Evolutionary conservation across 2,329 filamentous ascomycete species (phyloP).

Genomic region (Arthrobotrys entomopaga): DNA sequence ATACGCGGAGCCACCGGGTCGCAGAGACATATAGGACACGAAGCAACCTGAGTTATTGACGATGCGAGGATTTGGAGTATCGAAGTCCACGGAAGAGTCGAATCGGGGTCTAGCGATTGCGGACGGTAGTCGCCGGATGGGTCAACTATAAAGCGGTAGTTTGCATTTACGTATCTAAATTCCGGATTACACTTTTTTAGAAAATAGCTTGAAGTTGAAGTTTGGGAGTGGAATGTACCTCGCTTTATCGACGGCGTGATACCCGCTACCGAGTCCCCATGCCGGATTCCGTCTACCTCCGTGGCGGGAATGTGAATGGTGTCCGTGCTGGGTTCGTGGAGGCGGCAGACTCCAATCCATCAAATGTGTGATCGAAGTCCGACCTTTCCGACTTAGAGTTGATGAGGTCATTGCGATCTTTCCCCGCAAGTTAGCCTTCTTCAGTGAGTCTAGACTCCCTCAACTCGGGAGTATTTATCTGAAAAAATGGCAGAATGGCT

Average conservation of each 20-base stretch:
- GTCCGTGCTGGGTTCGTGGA: slow-evolving; percentile 72
- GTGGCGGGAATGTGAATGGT: slow-evolving; percentile 65
- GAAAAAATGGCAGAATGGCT: slow-evolving; percentile 61
- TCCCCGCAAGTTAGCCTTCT: slow-evolving; percentile 56
- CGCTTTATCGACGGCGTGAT: slow-evolving; percentile 90
- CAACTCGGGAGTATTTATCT: background rate
- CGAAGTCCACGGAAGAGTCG: slow-evolving; percentile 88
- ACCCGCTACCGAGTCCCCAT: slow-evolving; percentile 87
- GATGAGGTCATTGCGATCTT: slow-evolving; percentile 71
- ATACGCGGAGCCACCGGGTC: slow-evolving; percentile 93
- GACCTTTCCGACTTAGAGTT: slow-evolving; percentile 79
- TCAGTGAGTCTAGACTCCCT: slow-evolving; percentile 42
- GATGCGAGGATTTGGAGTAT: slow-evolving; percentile 93
- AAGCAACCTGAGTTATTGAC: slow-evolving; percentile 83
- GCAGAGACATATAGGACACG: slow-evolving; percentile 93
- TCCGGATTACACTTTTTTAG: slow-evolving; percentile 20
- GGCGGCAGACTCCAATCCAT: slow-evolving; percentile 89
- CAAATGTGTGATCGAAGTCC: slow-evolving; percentile 95
- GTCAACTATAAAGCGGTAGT: slow-evolving; percentile 95
- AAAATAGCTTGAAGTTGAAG: slow-evolving; percentile 15
- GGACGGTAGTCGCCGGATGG: slow-evolving; percentile 80
- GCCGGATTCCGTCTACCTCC: slow-evolving; percentile 75
- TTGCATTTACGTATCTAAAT: slow-evolving; percentile 86
- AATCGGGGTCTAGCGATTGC: slow-evolving; percentile 85
- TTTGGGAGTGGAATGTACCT: slow-evolving; percentile 65